phyloP scores from a whole-genome alignment of 306 rosid genomes.

The Cucurbita maxima region DNA sequence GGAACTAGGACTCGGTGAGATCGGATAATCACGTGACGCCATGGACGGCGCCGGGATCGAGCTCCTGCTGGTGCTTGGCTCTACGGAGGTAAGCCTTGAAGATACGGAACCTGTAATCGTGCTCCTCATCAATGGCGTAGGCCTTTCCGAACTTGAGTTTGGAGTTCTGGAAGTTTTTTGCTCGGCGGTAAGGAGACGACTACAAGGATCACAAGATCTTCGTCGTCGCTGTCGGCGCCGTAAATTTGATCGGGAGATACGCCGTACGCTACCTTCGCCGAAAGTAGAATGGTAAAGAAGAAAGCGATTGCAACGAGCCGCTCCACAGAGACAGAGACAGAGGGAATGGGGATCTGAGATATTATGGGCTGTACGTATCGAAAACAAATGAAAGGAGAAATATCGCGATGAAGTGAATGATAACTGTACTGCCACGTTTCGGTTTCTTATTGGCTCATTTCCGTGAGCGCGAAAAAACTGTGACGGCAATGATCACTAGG shows the following conservation, averaged over 20 bases:
- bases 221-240: conserved; percentile 14
- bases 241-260: not conserved
- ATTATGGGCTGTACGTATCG: not conserved
- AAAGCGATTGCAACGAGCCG: conserved; percentile 10
- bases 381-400: not conserved
- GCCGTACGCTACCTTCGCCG: conserved; percentile 20
- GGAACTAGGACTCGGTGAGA: conserved; percentile 64
- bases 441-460: not conserved
- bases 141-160: conserved; percentile 44
- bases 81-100: conserved; percentile 60
- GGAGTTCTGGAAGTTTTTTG: conserved; percentile 54
- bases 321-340: conserved; percentile 12
- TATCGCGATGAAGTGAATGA: not conserved
- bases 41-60: conserved; percentile 77
- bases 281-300: conserved; percentile 15
- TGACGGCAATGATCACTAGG: not conserved
- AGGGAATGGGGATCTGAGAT: not conserved
- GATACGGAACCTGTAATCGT: conserved; percentile 57
- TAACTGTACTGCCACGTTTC: not conserved
- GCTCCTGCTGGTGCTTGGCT: conserved; percentile 55
- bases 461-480: not conserved
- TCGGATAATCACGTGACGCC: conserved; percentile 85
- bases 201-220: conserved; percentile 47
- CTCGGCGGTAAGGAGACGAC: conserved; percentile 61
- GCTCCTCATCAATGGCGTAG: conserved; percentile 54